Base-by-base conservation (phyloP, 257 asterid genomes). In the Hygrophila difformis region DNA sequence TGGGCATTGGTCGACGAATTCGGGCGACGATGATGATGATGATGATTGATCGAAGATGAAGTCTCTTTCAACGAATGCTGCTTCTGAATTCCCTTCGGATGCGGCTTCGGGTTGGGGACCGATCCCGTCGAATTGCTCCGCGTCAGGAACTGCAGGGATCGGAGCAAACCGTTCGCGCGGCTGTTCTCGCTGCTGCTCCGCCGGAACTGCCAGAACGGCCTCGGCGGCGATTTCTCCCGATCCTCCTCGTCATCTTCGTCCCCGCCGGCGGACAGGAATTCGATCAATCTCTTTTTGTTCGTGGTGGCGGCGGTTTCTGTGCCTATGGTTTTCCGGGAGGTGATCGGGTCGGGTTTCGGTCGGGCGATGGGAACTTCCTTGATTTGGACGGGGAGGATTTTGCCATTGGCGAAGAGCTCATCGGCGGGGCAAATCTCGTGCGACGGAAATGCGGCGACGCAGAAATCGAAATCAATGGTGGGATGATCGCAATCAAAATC, bases 101-200 rank as follows among this genome's bases (percentile, higher is more conserved):
- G 9, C 12, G 56, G 56, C 14, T 72, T 78, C 12, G 67, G 64
- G 55, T 45, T 75, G 8, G 73, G 81, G 14, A 73, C 74, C 2
- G 84, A 78, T 12, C 84, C 84, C 15, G 88, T 78, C 28, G 88
- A 79, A 13, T 79, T 75, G 51, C 84, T 79, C 41, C 81, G 42
- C 0, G 74, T 49, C 35, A 79, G 53, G 39, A 75, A 72, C 39
- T 66, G 71, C 1, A 75, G 39, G 8, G 82, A 67, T 37, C 78
- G 65, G 15, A 66, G 49, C 46, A 78, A 55, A 2, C 71, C 58
- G 3, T 6, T 21, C 31, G 8, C 17, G 11, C 44, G 60, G 47
- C 28, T 45, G 18, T 50, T 62, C 12, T 64, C 41, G 18, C 84
- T 78, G 7, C 58, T 69, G 56, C 89, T 79, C 60, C 81, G 54